Base-by-base conservation (phyloP, 176 grass and related monocot species). In the Phoenix roebelenii region DNA sequence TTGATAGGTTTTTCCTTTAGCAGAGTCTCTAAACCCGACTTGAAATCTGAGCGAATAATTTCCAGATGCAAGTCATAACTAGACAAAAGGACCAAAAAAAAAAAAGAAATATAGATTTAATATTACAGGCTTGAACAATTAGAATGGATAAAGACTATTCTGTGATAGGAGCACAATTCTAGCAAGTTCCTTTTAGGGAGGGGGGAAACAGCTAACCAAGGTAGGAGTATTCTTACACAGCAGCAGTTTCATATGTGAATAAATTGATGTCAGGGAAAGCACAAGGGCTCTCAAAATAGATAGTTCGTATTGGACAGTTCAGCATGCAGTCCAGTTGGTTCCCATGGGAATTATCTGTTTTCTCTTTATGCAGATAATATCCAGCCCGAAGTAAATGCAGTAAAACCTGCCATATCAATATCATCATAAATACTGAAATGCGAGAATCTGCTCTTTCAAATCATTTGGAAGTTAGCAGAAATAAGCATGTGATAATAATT, bases 211-310 rank as follows among this genome's bases (percentile, higher is more conserved):
- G 15, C n/a, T 20, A 54, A 14, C 7, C 12, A 58, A 70, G 52
- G 16, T 73, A 62, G 69, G 65, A 7, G 29, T 15, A 25, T 58
- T 77, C 77, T 90, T 86, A 95, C 84, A 44, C 60, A 54, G 78
- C 70, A 16, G 89, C 93, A 56, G 81, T 92, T 77, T 89, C 87
- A 64, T 91, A 92, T 57, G 93, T 98, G 76, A 98, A 98, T 62
- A 84, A 92, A 61, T 98, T 83, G 19, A 98, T 98, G 73, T 98
- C 83, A 50, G 84, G 93, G 51, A 98, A 92, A 49, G 93, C 93
- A 65, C 69, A 92, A 60, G 93, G 84, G 28, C 72, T 92, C 74
- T 98, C 84, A 0, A 98, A 98, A 88, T 98, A 98, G 55, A 98
- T 98, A 16, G 93, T 98, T 23, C 93, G 93, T 55, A 98, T 58